These are phyloP conservation scores for Colletotrichum euphorbiae DNA, from an alignment of 2,329 filamentous ascomycete species.

Conservation along the genomic window DNA sequence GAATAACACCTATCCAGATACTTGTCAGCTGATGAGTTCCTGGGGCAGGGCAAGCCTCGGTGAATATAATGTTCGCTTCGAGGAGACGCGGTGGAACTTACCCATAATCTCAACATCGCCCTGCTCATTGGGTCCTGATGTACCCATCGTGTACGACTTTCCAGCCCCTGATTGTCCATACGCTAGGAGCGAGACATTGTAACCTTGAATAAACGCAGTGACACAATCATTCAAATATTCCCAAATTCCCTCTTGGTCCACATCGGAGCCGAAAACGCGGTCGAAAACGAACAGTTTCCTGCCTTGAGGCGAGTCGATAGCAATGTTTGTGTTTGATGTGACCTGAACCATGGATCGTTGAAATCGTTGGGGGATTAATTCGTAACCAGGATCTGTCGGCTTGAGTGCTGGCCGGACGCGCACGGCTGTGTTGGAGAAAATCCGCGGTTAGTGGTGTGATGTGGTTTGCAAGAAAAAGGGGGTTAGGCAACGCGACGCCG, in stretches of 20 bases:
- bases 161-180: slow-evolving; percentile 98
- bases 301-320: slow-evolving; percentile 91
- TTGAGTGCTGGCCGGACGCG: slow-evolving; percentile 90
- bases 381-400: slow-evolving; percentile 88
- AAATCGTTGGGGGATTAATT: slow-evolving; percentile 95
- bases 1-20: slow-evolving; percentile 82
- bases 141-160: slow-evolving; percentile 99
- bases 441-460: slow-evolving; percentile 34
- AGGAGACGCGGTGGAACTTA: slow-evolving; percentile 58
- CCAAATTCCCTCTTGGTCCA: slow-evolving; percentile 91
- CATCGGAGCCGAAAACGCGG: slow-evolving; percentile 87
- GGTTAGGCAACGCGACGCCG: slow-evolving; percentile 13
- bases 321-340: slow-evolving; percentile 83
- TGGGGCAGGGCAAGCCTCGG: neutral
- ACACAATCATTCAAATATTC: slow-evolving; percentile 94
- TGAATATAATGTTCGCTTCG: neutral
- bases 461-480: slow-evolving; percentile 18
- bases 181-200: slow-evolving; percentile 97
- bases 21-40: slow-evolving; percentile 6
- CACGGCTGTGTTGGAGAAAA: slow-evolving; percentile 71
- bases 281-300: slow-evolving; percentile 98
- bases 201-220: slow-evolving; percentile 90
- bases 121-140: slow-evolving; percentile 85
- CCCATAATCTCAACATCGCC: slow-evolving; percentile 79
- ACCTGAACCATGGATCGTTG: slow-evolving; percentile 93